Percentiles rank a stretch among this genome's conserved stretches.
Conservation (phyloP, 2,329 filamentous ascomycete genomes). For the Fusarium udum region DNA sequence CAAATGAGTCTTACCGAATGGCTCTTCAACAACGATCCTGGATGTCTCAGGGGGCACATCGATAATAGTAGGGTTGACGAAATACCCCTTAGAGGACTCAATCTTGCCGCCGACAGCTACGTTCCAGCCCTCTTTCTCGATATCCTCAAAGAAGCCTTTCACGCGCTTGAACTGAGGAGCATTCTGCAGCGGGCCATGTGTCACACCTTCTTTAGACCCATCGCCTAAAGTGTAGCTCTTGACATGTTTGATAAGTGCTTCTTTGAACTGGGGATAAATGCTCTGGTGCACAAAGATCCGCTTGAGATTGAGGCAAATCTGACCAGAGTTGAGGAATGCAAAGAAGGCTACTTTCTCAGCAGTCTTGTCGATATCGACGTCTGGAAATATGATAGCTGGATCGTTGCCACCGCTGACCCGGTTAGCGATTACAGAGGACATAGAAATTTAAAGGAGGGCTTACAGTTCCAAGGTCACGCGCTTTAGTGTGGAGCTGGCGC, state of each 20-base stretch:
- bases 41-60: constrained; percentile 67
- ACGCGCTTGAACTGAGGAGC: constrained; percentile 69
- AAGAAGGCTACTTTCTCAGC: constrained; percentile 47
- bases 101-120: constrained; percentile 50
- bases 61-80: constrained; percentile 66
- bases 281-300: constrained; percentile 69
- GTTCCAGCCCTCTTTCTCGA: constrained; percentile 54
- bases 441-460: fast-evolving
- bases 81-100: constrained; percentile 57
- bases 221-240: constrained; percentile 59
- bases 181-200: constrained; percentile 71
- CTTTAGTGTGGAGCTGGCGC: constrained; percentile 65
- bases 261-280: constrained; percentile 65
- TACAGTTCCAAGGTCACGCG: constrained; percentile 68
- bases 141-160: constrained; percentile 57
- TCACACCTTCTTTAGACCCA: constrained; percentile 44
- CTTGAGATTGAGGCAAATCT: constrained; percentile 56
- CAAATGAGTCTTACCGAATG: constrained; percentile 47
- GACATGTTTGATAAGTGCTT: constrained; percentile 46
- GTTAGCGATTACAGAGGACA: constrained; percentile 17
- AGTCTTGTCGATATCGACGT: constrained; percentile 59
- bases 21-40: constrained; percentile 64
- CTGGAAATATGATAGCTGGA: constrained; percentile 64
- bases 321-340: constrained; percentile 65
- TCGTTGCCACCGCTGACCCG: constrained; percentile 61